Evolutionary conservation across 345 rosid species (phyloP), one percentile per base, ranked within the genome.

Genomic region (Streptanthus diversifolius): DNA sequence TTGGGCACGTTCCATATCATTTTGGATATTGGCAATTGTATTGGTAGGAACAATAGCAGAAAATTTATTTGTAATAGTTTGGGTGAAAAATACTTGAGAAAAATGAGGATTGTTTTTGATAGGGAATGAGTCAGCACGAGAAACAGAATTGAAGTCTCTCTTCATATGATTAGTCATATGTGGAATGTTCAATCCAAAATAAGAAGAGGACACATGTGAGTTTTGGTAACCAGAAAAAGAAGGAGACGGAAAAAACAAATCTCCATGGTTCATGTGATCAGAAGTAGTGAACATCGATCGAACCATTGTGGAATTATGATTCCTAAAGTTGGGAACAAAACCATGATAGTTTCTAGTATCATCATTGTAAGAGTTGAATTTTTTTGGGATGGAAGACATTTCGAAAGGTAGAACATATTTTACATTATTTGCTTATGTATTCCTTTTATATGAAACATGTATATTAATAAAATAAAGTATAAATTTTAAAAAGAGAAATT

Each of bases 1-100:
- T 13, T 24, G 8, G 10, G 5, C 71, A 55, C 24, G 58, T 15
- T 47, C 32, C 11, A 19, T 1, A 44, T 57, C 44, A 49, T 47
- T 56, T 27, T 48, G 72, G 10, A 30, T 0, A 27, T 7, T 22
- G 13, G 2, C 0, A 37, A 57, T 13, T 7, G 17, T 10, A 49
- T 37, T 74, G 19, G 68, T 48, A 6, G 68, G 78, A 48, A 58
- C 61, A 19, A 66, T 10, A 9, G 53, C 35, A 3, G 52, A 48
- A 39, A 5, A 49, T 4, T 2, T 36, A 3, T 74, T 48, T 8
- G 60, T 66, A 12, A 58, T 18, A 7, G 78, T 74, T 66, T 74
- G 52, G 7, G 59, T 74, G 15, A 74, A 56, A 37, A 61, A 57
- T 7, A 74, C 66, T 18, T 1, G 43, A 45, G 61, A 33, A 48